phyloP scores from a whole-genome alignment of 2,329 filamentous ascomycete species.

The Ophiostoma novo-ulmi region DNA sequence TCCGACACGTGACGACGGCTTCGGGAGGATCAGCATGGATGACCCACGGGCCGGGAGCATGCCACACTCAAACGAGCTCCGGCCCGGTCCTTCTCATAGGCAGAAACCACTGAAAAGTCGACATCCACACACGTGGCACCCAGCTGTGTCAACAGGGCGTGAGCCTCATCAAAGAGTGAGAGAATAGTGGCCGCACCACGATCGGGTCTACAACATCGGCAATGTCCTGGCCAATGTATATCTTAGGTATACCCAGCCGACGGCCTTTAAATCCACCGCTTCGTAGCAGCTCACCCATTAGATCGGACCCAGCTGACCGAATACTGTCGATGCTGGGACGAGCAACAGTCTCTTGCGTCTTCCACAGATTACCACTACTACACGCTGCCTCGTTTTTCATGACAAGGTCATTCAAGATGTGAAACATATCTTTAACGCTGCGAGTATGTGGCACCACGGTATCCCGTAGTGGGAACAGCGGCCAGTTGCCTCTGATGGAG shows the following conservation, averaged over 20 bases:
- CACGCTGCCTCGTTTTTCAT: neutral
- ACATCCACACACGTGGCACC: neutral
- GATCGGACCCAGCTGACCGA: neutral
- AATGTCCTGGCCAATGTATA: neutral
- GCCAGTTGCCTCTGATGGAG: slow-evolving; percentile 49
- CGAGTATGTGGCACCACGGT: slow-evolving; percentile 39
- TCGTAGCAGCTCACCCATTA: neutral
- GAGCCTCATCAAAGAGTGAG: neutral
- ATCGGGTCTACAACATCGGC: neutral
- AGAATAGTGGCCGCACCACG: neutral
- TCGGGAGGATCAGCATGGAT: neutral
- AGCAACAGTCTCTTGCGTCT: neutral
- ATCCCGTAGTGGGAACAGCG: slow-evolving; percentile 53
- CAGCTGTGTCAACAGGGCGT: neutral
- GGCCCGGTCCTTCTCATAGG: neutral
- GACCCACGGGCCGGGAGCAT: neutral
- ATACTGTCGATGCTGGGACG: neutral
- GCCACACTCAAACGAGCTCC: neutral
- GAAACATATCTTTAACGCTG: neutral
- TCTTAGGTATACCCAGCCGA: neutral
- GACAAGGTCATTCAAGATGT: neutral
- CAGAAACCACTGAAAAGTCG: neutral
- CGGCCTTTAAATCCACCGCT: neutral
- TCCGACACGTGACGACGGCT: neutral
- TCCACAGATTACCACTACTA: neutral